Base-by-base conservation (phyloP, 2,329 filamentous ascomycete species). In the Tolypocladium inflatum region DNA sequence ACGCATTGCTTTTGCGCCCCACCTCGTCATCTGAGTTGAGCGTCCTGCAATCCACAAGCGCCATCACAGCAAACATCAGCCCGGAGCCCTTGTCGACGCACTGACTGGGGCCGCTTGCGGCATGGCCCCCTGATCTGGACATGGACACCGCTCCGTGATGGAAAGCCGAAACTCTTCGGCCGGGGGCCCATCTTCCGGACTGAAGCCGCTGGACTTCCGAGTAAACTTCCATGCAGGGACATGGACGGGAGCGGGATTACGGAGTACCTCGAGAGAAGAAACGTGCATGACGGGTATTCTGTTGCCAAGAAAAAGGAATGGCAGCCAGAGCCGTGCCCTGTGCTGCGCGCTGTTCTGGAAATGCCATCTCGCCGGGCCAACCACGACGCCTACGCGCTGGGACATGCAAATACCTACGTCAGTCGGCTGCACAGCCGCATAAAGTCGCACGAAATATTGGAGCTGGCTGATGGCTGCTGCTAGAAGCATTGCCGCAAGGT, bases 111-210 rank as follows among this genome's bases (percentile, higher is more conserved):
- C 57, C 33, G 9, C 15, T 52, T 53, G 26, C 13, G 57, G 45
- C 13, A 37, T 53, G 39, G 50, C 23, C 23, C 13, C 15, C 53
- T n/a, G 17, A 6, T 11, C 10, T 39, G 15, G 38, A n/a, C 38
- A 15, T 33, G 37, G 37, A 11, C 38, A 30, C 23, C 1, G 19
- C 45, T 15, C 17, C 8, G 30, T 35, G 37, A 26, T 23, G 10
- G 8, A 51, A 58, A 55, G 58, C 58, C 61, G 61, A 63, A 60
- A 61, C 38, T 58, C 55, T 55, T 63, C 61, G 61, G 61, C 37
- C 37, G 11, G 37, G 4, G 3, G 15, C 37, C 37, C 37, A 11
- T 13, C 37, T 38, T 15, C 37, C 37, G 37, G 13, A 38, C 5
- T 15, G 13, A 11, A 38, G 37, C 37, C 37, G 37, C 13, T 38